These are phyloP conservation scores for Quercus lobata DNA, from an alignment of 331 rosid species.

Conservation along the genomic window DNA sequence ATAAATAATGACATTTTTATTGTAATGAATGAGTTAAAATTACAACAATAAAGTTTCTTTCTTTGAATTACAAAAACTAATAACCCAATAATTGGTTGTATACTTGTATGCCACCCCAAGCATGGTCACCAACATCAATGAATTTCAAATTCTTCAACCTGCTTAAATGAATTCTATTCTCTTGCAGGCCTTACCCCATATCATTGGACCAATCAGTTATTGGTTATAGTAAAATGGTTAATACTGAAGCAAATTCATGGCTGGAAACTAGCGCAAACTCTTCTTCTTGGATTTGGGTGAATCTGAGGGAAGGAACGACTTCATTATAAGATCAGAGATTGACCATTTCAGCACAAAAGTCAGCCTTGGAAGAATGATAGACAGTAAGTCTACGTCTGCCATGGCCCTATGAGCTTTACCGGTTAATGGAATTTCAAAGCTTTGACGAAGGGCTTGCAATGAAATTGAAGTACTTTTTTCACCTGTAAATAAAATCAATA, in stretches of 20 bases:
- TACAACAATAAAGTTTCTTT: conserved; percentile 4
- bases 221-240: conserved; percentile 12
- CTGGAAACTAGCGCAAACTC: conserved; percentile 39
- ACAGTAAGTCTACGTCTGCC: conserved; percentile 64
- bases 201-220: background rate
- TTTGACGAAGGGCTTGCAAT: conserved; percentile 51
- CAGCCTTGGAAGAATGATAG: conserved; percentile 58
- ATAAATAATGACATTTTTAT: background rate
- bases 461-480: conserved; percentile 28
- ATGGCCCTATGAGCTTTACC: conserved; percentile 89
- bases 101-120: background rate
- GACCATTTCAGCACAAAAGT: conserved; percentile 56
- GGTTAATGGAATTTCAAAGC: conserved; percentile 37
- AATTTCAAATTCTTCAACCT: background rate
- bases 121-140: background rate
- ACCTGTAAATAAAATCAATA: conserved; percentile 40
- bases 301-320: conserved; percentile 56
- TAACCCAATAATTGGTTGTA: background rate
- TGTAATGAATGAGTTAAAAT: conserved; percentile 2
- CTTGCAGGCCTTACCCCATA: background rate
- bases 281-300: conserved; percentile 54
- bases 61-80: conserved; percentile 2
- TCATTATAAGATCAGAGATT: conserved; percentile 40
- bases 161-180: conserved; percentile 1
- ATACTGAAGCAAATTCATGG: conserved; percentile 1